Evolutionary conservation across 75 land plant species (phyloP), one percentile per base, ranked within the genome.

Genomic region (Ceratopteris richardii): DNA sequence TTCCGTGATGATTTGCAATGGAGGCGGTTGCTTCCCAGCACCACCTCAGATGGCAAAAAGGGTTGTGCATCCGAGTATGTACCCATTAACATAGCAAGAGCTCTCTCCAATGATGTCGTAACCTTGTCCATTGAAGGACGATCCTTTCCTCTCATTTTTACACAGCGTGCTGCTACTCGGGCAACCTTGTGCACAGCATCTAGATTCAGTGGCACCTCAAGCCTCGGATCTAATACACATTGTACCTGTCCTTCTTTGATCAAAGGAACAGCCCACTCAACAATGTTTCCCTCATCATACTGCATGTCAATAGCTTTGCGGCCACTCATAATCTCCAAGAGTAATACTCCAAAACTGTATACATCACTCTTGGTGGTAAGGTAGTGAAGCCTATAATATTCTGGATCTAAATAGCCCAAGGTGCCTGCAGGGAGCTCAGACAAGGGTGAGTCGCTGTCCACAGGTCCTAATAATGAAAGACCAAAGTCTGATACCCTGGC

Each of bases 41-140:
- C 81, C 1, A 88, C 94, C 59, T 88, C 94, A 6, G 90, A 81
- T 0, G 94, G 94, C 19, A 88, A 54, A 6, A 88, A 86, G 16
- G 84, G 90, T 48, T 82, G 90, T 31, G 77, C 90, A 23, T 69
- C 78, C 23, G 86, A 78, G 2, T 90, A 88, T 17, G 83, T 88
- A 6, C 94, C 94, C 94, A 88, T 85, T 44, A 88, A 31, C n/a
- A 72, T 51, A 0, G 94, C 94, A 40, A 88, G 83, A 0, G 94
- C 84, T 17, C 82, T 66, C 47, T 88, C 94, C 39, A 88, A 56
- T 7, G 83, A 74, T 0, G 90, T 88, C 2, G 94, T 88, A 33
- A 86, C 94, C 44, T 75, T 74, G 52, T 86, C 94, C 94, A 88
- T 88, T 0, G 94, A 88, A 1, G 94, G 94, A 55, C 94, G 70